Base-by-base conservation (phyloP, 2,329 filamentous ascomycete species). In the Tolypocladium cylindrosporum region DNA sequence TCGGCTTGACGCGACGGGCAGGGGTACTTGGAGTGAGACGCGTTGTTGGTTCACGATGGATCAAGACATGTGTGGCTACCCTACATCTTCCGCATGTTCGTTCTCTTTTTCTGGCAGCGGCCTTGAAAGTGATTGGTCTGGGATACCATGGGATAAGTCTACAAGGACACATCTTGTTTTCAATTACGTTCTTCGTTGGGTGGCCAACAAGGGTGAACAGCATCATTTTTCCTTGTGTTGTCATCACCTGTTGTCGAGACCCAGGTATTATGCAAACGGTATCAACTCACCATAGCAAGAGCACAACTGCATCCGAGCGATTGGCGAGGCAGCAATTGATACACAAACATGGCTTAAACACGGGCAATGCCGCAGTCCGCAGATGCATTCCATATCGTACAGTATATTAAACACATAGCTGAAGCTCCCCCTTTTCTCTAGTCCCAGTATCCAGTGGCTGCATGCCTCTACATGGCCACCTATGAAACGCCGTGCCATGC, bases 401-500 rank as follows among this genome's bases (percentile, higher is more conserved):
- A 61, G 40, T 60, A 55, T 60, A 61, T 60, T 58, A 54, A 55
- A 21, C 41, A 58, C 54, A 53, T 40, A 55, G 42, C 39, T 54
- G 42, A 56, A 56, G 55, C 48, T 54, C 55, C 54, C 54, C 56
- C 37, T 57, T 55, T 60, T 43, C 50, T 61, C 60, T 63, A 64
- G 54, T 54, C 57, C 67, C 65, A 64, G 60, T 63, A 62, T 67
- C 68, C 64, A 66, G 64, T 61, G 62, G 66, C 66, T 65, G 58
- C 63, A 62, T 59, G 62, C 63, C 65, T 59, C 64, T 62, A 64
- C 59, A 67, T 66, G 63, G 65, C 55, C 59, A 45, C 63, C 63
- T 64, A 65, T 67, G 58, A 70, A 79, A 79, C 77, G 77, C 77
- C 77, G 66, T 75, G 76, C 77, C 74, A 80, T 79, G 77, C 77